Base-by-base conservation (phyloP, 192 early-diverging fungal species). In the Geranomyces variabilis region DNA sequence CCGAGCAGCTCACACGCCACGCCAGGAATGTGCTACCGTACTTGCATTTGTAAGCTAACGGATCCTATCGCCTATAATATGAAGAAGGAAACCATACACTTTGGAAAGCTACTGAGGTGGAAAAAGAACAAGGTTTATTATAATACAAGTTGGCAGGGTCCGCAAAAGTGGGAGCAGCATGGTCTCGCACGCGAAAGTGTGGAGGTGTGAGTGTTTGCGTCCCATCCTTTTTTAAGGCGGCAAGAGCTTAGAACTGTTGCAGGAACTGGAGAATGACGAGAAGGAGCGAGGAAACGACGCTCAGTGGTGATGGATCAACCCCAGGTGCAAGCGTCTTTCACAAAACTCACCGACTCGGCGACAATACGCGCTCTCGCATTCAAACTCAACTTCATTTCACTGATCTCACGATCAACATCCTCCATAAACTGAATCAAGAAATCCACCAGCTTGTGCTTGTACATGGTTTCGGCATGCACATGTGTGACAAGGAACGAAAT, bases 371-470 rank as follows among this genome's bases (percentile, higher is more conserved):
- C 94, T 57, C 95, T 84, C 31, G 93, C 88, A 76, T 97, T 97
- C 63, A 99, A 81, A 75, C 90, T 93, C 72, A 99, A 85, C 82
- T 96, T 96, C 94, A 97, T 97, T 77, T 97, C 95, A 75, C 92
- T 94, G 73, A 99, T 99, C 76, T 99, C 96, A 85, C 94, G 96
- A 81, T 99, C 96, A 21, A 99, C 96, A 69, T 96, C 96, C 77
- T 99, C 96, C 96, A 99, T 99, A 75, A 99, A 99, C 83, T 96
- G 92, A 61, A 99, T 90, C 73, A 97, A 94, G 79, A 99, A 99
- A 82, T 99, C 96, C 13, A 99, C 96, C 73, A 99, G 81, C 80
- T 99, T 99, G 87, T 99, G 95, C 86, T 97, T 97, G 80, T 88
- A 94, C 96, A 99, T 97, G 77, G 93, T 92, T 80, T 99, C 96